phyloP scores from a whole-genome alignment of 2,329 filamentous ascomycete genomes.

The Phaeomoniella chlamydospora region DNA sequence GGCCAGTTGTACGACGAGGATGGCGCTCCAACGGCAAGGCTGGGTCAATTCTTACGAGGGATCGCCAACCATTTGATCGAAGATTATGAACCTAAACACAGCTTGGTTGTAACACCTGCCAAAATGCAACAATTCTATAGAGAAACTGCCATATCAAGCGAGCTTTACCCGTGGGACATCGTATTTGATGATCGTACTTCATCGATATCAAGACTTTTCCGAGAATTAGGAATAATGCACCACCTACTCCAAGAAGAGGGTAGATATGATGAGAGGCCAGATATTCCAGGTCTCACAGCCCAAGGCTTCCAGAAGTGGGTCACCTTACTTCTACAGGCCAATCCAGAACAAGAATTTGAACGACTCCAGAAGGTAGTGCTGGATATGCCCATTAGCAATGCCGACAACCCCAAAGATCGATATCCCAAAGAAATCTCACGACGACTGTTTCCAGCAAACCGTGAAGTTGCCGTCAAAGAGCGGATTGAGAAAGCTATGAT shows the following conservation, averaged over 20 bases:
- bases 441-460: slow-evolving; percentile 50
- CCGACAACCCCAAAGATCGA: slow-evolving; percentile 51
- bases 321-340: slow-evolving; percentile 56
- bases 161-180: slow-evolving; percentile 57
- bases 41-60: slow-evolving; percentile 58
- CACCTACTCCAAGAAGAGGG: slow-evolving; percentile 44
- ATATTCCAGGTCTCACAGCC: slow-evolving; percentile 50
- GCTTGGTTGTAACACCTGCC: slow-evolving; percentile 57
- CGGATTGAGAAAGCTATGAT: slow-evolving; percentile 46
- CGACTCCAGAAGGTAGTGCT: slow-evolving; percentile 55
- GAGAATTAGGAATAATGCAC: slow-evolving; percentile 40
- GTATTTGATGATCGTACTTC: slow-evolving; percentile 38
- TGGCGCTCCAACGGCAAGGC: slow-evolving; percentile 51
- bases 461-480: slow-evolving; percentile 43
- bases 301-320: slow-evolving; percentile 60
- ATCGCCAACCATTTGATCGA: slow-evolving; percentile 62
- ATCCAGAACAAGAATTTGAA: slow-evolving; percentile 60
- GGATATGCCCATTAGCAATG: slow-evolving; percentile 55
- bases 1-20: slow-evolving; percentile 56
- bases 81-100: slow-evolving; percentile 51
- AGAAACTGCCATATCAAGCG: slow-evolving; percentile 47
- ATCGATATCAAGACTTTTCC: slow-evolving; percentile 45
- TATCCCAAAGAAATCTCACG: slow-evolving; percentile 69
- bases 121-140: slow-evolving; percentile 66
- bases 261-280: slow-evolving; percentile 35